phyloP scores from a whole-genome alignment of 2,329 filamentous ascomycete species.

The Ascochyta rabiei region DNA sequence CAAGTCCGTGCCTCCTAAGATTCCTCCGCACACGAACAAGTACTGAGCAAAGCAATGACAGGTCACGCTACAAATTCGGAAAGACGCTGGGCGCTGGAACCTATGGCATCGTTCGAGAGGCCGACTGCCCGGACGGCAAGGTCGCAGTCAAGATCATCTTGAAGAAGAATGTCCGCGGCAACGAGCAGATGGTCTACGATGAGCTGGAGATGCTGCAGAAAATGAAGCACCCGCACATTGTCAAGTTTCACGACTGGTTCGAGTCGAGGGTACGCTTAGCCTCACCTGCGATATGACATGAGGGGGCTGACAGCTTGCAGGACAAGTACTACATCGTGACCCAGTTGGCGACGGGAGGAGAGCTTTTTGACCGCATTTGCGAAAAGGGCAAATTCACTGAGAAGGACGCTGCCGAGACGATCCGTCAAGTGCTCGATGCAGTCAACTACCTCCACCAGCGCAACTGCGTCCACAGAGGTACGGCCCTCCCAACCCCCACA shows the following conservation, averaged over 20 bases:
- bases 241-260: slow-evolving; percentile 98
- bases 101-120: slow-evolving; percentile 97
- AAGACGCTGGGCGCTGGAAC: slow-evolving; percentile 94
- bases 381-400: slow-evolving; percentile 98
- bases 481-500: slow-evolving; percentile 14
- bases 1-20: slow-evolving; percentile 67
- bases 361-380: slow-evolving; percentile 97
- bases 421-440: slow-evolving; percentile 89
- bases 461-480: slow-evolving; percentile 95
- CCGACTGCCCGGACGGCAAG: slow-evolving; percentile 81
- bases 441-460: slow-evolving; percentile 94
- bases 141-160: slow-evolving; percentile 98
- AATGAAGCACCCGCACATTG: slow-evolving; percentile 92
- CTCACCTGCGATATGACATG: background rate
- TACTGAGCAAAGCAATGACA: slow-evolving; percentile 52
- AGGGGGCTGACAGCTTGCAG: slow-evolving; percentile 54
- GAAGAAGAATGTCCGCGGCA: slow-evolving; percentile 98
- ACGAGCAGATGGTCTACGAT: slow-evolving; percentile 98
- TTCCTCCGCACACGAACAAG: slow-evolving; percentile 22
- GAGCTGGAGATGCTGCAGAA: slow-evolving; percentile 92
- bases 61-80: slow-evolving; percentile 88
- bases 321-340: slow-evolving; percentile 99
- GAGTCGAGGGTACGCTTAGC: slow-evolving; percentile 78
- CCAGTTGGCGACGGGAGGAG: slow-evolving; percentile 91
- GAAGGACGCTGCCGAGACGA: slow-evolving; percentile 95